Conservation (phyloP, 2,329 filamentous ascomycete genomes). For the Talaromyces sp. region DNA sequence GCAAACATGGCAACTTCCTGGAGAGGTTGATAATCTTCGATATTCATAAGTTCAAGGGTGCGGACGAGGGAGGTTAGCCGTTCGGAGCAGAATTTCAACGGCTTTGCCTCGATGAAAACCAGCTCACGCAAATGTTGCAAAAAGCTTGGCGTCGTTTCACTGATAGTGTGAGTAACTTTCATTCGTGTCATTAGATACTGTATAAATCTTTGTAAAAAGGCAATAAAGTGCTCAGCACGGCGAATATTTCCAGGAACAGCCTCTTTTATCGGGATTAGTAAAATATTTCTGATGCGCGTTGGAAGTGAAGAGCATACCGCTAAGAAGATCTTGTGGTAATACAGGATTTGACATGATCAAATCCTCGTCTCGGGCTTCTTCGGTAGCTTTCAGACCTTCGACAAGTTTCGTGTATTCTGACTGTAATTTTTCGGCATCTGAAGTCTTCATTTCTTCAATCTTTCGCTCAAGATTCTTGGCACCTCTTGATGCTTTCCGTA, state of each 20-base stretch:
- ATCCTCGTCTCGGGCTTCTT: conserved; percentile 86
- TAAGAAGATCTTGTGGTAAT: conserved; percentile 85
- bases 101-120: conserved; percentile 97
- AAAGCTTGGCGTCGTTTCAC: conserved; percentile 92
- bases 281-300: background rate
- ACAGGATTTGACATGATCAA: conserved; percentile 96
- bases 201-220: conserved; percentile 92
- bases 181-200: conserved; percentile 97
- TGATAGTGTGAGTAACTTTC: conserved; percentile 97
- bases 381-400: conserved; percentile 79
- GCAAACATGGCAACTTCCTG: conserved; percentile 98
- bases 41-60: conserved; percentile 91
- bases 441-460: conserved; percentile 92
- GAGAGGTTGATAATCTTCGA: conserved; percentile 93
- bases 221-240: conserved; percentile 89
- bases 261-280: conserved; percentile 44
- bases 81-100: conserved; percentile 86
- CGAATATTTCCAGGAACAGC: conserved; percentile 95
- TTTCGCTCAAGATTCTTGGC: conserved; percentile 86
- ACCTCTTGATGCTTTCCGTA: conserved; percentile 83
- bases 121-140: conserved; percentile 87
- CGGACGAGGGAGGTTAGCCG: conserved; percentile 88
- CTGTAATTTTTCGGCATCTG: conserved; percentile 88
- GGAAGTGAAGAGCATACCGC: conserved; percentile 32
- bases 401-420: conserved; percentile 95